Base-by-base conservation (phyloP, 441 rosid genomes). In the Populus hybrid region DNA sequence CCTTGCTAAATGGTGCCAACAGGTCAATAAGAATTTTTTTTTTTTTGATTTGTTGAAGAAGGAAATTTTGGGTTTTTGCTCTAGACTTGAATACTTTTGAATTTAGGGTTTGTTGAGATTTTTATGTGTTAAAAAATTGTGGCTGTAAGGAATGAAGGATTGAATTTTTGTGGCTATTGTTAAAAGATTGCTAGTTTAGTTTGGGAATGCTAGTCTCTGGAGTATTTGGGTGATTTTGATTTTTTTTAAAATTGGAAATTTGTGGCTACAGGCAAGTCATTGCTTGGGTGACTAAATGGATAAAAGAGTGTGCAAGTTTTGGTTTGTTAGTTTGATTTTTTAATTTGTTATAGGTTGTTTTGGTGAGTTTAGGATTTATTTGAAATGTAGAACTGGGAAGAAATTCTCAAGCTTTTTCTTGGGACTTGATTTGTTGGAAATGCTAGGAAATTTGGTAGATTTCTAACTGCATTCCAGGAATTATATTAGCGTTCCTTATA, bases 1-100 rank as follows among this genome's bases (percentile, higher is more conserved):
- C 45, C 93, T 94, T 16, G 92, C 99, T 38, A 97, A 97, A 81
- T 94, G 99, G 99, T 94, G 99, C 83, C 94, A 93, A 83, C 99
- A 94, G 98, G 99, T 94, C 42, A 68, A 38, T 7, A 38, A 9
- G 2, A 31, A 36, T 31, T 4, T 36, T 50, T 9, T n/a, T n/a
- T n/a, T 68, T 61, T 38, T 21, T 18, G 10, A 56, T 6, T 18
- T 21, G 18, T 24, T 63, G 65, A 21, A 63, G 28, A 9, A 63
- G 28, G 28, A 26, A 24, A 23, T 63, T 21, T 21, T 63, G 65
- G 26, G 26, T 45, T 45, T 45, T 45, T 45, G 56, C 10, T 21
- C 10, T 21, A 3, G 28, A 23, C 16, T 63, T 23, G 65, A 21
- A 23, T 9, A 21, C 28, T 23, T 61, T 24, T 63, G 28, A 21